These are phyloP conservation scores for Adansonia grandidieri DNA, from an alignment of 441 rosid genomes.

Conservation along the genomic window DNA sequence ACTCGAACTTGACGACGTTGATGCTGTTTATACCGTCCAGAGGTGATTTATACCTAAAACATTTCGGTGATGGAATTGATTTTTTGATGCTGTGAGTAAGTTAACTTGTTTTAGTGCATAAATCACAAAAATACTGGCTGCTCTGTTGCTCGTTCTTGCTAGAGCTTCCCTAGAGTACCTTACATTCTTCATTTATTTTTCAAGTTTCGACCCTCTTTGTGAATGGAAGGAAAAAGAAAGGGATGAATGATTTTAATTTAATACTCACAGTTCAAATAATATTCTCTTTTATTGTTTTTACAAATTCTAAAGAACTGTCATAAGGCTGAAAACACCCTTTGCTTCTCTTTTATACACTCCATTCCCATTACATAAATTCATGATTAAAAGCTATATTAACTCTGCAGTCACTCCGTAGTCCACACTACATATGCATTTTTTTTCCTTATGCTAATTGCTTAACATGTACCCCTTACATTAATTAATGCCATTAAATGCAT, in stretches of 20 bases:
- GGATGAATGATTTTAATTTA: background rate
- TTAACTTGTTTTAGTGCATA: background rate
- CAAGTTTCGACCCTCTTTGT: conserved; percentile 3
- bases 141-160: background rate
- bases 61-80: background rate
- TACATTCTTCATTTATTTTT: background rate
- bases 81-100: conserved; percentile 6
- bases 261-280: background rate
- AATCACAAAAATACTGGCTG: background rate
- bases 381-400: too few species aligned
- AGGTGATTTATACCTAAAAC: conserved; percentile 38
- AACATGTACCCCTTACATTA: too few species aligned
- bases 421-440: too few species aligned
- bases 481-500: too few species aligned
- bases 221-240: background rate
- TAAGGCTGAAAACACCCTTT: background rate
- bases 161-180: conserved; percentile 1
- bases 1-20: conserved; percentile 89
- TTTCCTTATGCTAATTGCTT: too few species aligned
- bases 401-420: too few species aligned
- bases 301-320: conserved; percentile 8
- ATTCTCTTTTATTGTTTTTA: background rate
- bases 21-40: conserved; percentile 85
- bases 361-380: too few species aligned
- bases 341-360: too few species aligned